A percentile compares a stretch with the other conserved stretches of the same genome.
phyloP scores from a whole-genome alignment of 345 rosid species.

The Firmiana major region DNA sequence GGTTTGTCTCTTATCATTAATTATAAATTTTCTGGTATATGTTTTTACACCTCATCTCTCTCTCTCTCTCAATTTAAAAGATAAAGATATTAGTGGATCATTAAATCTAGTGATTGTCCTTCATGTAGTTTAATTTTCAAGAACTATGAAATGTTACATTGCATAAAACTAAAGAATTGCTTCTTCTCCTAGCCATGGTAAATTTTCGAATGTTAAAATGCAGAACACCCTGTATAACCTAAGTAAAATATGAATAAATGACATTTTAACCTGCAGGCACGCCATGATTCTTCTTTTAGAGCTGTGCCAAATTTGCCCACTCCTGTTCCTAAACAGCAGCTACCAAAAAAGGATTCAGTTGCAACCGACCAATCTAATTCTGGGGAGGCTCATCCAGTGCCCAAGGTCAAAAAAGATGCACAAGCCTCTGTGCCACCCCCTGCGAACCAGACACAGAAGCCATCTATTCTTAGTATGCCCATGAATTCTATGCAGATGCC shows the following conservation, averaged over 20 bases:
- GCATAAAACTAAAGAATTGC: not conserved
- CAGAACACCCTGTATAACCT: not conserved
- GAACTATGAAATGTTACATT: not conserved
- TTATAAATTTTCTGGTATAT: not conserved
- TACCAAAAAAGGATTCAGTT: conserved; percentile 44
- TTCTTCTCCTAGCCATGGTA: not conserved
- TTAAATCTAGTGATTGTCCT: conserved; percentile 1
- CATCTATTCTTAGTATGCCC: conserved; percentile 46
- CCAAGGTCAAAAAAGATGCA: conserved; percentile 50
- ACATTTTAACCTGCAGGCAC: conserved; percentile 52
- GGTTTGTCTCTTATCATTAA: conserved; percentile 33
- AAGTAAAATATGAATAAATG: not conserved
- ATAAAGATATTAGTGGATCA: not conserved
- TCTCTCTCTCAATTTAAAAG: not conserved
- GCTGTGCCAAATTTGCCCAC: conserved; percentile 51
- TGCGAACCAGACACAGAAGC: conserved; percentile 52
- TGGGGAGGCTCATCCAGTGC: conserved; percentile 39
- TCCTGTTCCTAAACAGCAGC: conserved; percentile 52
- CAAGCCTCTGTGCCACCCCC: conserved; percentile 46
- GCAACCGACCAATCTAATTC: conserved; percentile 36
- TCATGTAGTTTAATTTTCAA: not conserved
- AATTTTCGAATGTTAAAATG: not conserved
- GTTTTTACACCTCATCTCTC: not conserved
- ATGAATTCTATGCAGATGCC: conserved; percentile 66
- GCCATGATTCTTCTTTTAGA: conserved; percentile 48